Evolutionary conservation across 495 filamentous ascomycete genomes (phyloP).

Genomic region (Trichoderma virens): DNA sequence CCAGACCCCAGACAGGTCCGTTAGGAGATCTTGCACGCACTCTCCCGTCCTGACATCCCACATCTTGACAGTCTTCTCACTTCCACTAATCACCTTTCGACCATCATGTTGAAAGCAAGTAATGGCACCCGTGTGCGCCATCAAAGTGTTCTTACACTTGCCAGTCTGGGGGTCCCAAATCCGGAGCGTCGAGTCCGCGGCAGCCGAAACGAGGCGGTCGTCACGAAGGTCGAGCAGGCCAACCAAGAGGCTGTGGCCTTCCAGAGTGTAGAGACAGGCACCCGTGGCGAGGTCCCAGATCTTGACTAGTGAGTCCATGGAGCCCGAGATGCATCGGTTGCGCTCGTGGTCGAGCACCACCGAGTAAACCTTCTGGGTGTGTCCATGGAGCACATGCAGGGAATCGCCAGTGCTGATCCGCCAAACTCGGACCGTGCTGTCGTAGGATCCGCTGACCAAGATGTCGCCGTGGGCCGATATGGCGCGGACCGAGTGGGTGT

Average conservation of each 20-base stretch:
- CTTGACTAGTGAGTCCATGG: constrained; percentile 97
- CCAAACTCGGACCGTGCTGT: constrained; percentile 94
- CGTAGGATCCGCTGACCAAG: constrained; percentile 97
- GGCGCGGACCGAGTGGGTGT: constrained; percentile 91
- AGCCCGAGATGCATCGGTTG: constrained; percentile 93
- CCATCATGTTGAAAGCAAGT: constrained; percentile 99
- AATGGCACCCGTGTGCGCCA: constrained; percentile 92
- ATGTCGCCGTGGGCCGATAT: constrained; percentile 95
- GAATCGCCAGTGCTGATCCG: constrained; percentile 91
- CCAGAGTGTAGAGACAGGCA: constrained; percentile 75
- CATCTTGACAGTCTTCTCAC: constrained; percentile 95
- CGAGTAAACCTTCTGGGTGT: constrained; percentile 92
- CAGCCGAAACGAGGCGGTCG: constrained; percentile 86
- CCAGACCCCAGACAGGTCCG: constrained; percentile 94
- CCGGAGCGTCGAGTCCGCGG: constrained; percentile 87
- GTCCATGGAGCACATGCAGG: constrained; percentile 79
- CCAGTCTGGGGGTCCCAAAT: constrained; percentile 97
- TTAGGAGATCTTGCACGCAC: constrained; percentile 88
- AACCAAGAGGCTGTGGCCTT: constrained; percentile 90
- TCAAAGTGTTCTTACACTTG: constrained; percentile 80
- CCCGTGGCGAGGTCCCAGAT: constrained; percentile 97
- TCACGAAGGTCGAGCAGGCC: constrained; percentile 82
- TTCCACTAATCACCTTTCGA: constrained; percentile 93
- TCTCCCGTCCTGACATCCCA: constrained; percentile 93
- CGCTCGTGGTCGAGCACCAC: constrained; percentile 90